A percentile compares a stretch with the other conserved stretches of the same genome.
Conservation (phyloP, 306 rosid species). For the Morella rubra region DNA sequence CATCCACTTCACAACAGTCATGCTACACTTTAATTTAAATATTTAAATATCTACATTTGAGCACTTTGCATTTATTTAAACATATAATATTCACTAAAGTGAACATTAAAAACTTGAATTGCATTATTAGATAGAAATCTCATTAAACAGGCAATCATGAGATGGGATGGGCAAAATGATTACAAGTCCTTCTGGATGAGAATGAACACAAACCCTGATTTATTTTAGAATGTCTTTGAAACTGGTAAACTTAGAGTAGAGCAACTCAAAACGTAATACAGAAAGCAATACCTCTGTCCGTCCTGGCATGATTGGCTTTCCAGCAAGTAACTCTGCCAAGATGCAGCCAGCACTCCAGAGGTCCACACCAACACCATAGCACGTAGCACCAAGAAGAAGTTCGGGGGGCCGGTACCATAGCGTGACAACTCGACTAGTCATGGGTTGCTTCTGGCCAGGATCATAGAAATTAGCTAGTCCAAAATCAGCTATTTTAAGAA, state of each 20-base stretch:
- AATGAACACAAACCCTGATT: not conserved
- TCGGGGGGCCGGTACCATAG: slow-evolving; percentile 98
- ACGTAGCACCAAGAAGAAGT: slow-evolving; percentile 87
- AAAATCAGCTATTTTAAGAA: slow-evolving; percentile 94
- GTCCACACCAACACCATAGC: slow-evolving; percentile 68
- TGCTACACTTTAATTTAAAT: not conserved
- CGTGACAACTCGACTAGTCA: slow-evolving; percentile 95
- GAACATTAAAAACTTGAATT: too few relatives aligned
- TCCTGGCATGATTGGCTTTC: slow-evolving; percentile 95
- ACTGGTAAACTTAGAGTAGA: slow-evolving; percentile 5
- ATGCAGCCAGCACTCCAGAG: slow-evolving; percentile 99
- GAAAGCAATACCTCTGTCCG: slow-evolving; percentile 77
- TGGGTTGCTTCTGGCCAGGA: slow-evolving; percentile 59
- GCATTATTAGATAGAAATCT: not conserved
- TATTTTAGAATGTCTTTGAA: slow-evolving; percentile 1
- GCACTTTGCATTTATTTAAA: too few relatives aligned
- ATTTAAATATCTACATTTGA: not conserved
- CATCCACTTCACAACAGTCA: not conserved
- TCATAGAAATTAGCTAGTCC: slow-evolving; percentile 76
- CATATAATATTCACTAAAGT: too few relatives aligned
- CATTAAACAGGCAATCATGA: not conserved
- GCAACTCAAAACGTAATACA: slow-evolving; percentile 17
- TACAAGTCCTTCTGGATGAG: not conserved
- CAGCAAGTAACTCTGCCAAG: slow-evolving; percentile 82
- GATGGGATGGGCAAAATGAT: not conserved